Evolutionary conservation across 768 basidiomycete species (phyloP).

Genomic region (Melanogaster broomeanus): DNA sequence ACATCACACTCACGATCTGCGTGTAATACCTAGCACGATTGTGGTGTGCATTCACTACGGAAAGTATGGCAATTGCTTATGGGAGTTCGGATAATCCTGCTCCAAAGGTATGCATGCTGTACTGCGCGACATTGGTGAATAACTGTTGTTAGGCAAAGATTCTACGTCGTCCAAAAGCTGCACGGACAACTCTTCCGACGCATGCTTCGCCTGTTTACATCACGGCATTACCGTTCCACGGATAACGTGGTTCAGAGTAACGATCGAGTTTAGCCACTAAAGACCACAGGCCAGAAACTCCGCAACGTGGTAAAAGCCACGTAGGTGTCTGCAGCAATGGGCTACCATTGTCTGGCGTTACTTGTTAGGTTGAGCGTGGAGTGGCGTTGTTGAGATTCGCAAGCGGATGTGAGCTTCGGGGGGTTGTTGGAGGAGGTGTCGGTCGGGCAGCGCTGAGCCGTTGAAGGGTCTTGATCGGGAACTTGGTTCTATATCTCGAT

Average conservation of each 20-base stretch:
- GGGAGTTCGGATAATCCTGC: constrained; percentile 52
- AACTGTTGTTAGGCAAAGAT: constrained; percentile 34
- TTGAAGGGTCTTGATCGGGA: constrained; percentile 90
- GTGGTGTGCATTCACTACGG: constrained; percentile 85
- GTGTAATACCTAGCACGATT: constrained; percentile 50
- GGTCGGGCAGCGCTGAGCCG: constrained; percentile 69
- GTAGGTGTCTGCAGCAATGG: neutral
- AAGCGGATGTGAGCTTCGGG: constrained; percentile 33
- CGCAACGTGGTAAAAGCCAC: neutral
- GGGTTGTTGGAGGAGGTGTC: constrained; percentile 30
- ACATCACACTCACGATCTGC: neutral
- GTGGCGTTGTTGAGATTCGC: constrained; percentile 35
- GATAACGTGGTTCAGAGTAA: constrained; percentile 4
- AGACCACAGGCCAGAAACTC: neutral
- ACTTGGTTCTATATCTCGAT: constrained; percentile 70
- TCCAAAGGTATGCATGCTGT: constrained; percentile 51
- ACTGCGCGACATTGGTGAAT: neutral
- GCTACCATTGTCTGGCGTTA: constrained; percentile 15
- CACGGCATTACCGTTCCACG: constrained; percentile 47
- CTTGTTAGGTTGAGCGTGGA: constrained; percentile 18
- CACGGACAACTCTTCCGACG: constrained; percentile 2
- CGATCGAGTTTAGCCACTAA: neutral
- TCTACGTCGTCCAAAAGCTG: constrained; percentile 25
- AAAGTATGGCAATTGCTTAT: constrained; percentile 80
- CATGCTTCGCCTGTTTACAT: constrained; percentile 52